Evolutionary conservation across 129 eudicot species (phyloP), one percentile per base, ranked within the genome.

Genomic region (Kitagawia praeruptora): DNA sequence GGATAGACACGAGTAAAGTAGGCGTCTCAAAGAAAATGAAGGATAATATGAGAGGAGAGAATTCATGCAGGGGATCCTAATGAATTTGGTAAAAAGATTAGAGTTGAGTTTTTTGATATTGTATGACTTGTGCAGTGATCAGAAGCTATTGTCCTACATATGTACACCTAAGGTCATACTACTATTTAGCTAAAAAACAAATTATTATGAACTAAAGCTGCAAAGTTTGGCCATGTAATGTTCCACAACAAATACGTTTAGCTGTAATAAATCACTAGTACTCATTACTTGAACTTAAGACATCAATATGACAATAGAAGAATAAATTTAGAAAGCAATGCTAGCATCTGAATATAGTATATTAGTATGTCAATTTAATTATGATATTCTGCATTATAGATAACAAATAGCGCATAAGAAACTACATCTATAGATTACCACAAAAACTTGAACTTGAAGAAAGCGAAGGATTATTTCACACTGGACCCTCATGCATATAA

Each of bases 401-500:
- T 71, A 70, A 71, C 75, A 71, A 70, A 71, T 31, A 71, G 25
- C 49, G 41, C 4, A 41, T 71, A 18, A 71, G 27, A 39, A 71
- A 71, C 34, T 27, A 21, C n/a, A 54, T 54, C 25, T 25, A 61
- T 9, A 61, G 70, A 8, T 10, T 63, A n/a, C 25, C 16, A 25
- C 16, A 9, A 11, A 63, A 54, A 21, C 27, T 54, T 54, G 63
- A 54, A 54, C 61, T 51, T 51, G 25, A 19, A 54, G 7, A 6
- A 19, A 21, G 18, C 8, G 4, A 46, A 46, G 7, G 27, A 63
- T n/a, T 61, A 61, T 63, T 25, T 63, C 18, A 63, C 70, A 8
- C 70, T 10, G 34, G 37, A n/a, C 38, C 70, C 70, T 63, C 70
- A 63, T 11, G 38, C 34, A 27, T 63, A 11, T 10, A 63, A 61